Conservation (phyloP, 2,329 filamentous ascomycete species). For the Colletotrichum plurivorum region DNA sequence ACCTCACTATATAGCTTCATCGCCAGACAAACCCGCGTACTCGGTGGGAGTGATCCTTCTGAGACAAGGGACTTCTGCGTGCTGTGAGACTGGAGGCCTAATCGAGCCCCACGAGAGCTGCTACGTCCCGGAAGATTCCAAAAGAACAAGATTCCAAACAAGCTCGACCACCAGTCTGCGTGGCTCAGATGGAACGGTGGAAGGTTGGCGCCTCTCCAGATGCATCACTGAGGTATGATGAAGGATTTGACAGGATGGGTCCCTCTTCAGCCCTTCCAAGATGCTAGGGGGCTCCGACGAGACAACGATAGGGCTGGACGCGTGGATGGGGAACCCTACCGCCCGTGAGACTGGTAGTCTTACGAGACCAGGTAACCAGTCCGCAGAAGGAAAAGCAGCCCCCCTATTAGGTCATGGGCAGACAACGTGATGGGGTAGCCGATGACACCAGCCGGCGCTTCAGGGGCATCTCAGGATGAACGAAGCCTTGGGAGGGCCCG, state of each 20-base stretch:
- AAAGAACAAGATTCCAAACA: neutral
- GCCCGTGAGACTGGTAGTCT: too few species aligned
- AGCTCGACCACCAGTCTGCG: neutral
- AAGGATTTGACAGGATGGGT: constrained; percentile 16
- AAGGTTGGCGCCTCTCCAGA: neutral
- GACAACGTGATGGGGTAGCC: too few species aligned
- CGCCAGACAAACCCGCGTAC: neutral
- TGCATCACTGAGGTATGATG: neutral
- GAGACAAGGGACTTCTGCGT: neutral
- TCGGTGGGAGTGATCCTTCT: neutral
- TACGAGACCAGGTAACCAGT: too few species aligned
- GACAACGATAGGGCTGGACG: neutral
- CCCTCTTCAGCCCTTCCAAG: constrained; percentile 1
- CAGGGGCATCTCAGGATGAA: too few species aligned
- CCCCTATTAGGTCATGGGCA: too few species aligned
- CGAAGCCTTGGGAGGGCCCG: neutral
- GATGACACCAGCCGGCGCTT: too few species aligned
- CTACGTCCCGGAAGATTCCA: neutral
- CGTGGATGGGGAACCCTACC: neutral
- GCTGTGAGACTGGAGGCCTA: constrained; percentile 2
- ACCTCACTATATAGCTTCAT: constrained; percentile 1
- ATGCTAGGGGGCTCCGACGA: neutral
- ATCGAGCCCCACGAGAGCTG: constrained; percentile 9
- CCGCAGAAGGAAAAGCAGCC: too few species aligned
- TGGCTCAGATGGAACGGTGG: neutral